Evolutionary conservation across 371 early-diverging fungal species (phyloP), one percentile per base, ranked within the genome.

Genomic region (Rhizopus stolonifer): DNA sequence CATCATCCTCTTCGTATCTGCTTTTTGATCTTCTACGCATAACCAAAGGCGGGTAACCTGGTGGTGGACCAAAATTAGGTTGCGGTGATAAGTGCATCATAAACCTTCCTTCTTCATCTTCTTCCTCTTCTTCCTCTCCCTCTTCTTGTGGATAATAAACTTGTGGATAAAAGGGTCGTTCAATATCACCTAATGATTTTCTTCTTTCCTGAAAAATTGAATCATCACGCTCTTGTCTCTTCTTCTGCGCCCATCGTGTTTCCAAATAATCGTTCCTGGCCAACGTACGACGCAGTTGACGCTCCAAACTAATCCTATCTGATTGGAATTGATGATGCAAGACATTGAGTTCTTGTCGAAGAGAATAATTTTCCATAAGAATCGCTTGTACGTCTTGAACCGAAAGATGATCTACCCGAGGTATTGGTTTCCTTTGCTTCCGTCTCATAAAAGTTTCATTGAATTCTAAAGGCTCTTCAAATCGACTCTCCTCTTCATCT

Each of bases 231-330:
- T 40, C 11, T 18, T 45, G 17, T 49, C 21, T 45, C 21, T 58
- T 58, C 9, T 21, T 42, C 1, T 10, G 10, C 8, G 42, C 8
- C 42, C 17, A 19, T 19, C 42, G 18, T 4, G 47, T 13, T 32
- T 61, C 62, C 18, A 61, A 36, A 23, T 56, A 61, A 9, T 52
- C 46, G 7, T 52, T 52, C 5, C 62, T 31, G 6, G 62, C 56
- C 15, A 46, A 47, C 1, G 51, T 38, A 39, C 56, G 53, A 3
- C 56, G 17, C 19, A 61, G 39, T 11, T 52, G 52, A 10, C 62
- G 40, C 13, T 61, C 56, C n/a, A 56, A 34, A 22, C 56, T 52
- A 19, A 48, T 25, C 24, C 38, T 48, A 11, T 61, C 62, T 17
- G 38, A 24, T 4, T 48, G 33, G 26, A 59, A 59, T 36, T 53